Base-by-base conservation (phyloP, 148 eudicot genomes). In the Persicaria tinctoria region DNA sequence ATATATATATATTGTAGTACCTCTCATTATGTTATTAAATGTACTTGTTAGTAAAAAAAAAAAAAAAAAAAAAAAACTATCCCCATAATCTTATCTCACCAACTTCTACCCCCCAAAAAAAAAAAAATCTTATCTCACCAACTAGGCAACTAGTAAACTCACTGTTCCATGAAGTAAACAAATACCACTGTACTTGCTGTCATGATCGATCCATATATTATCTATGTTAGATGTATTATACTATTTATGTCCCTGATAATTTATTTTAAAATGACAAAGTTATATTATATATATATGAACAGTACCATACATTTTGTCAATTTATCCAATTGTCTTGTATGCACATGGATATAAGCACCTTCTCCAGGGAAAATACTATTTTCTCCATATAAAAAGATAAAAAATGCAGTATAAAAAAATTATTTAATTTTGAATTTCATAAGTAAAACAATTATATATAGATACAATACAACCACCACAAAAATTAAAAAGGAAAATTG, bases 221-320 rank as follows among this genome's bases (percentile, higher is more conserved):
- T 55, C 60, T 55, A 55, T 4, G n/a, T 55, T 55, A 55, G 60
- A 55, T 55, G 60, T 55, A 55, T 57, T 57, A 57, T 57, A 57
- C 32, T 57, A 57, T 57, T 57, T 32, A 32, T 32, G 41, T 32
- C 3, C 32, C 10, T 57, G 20, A 50, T 50, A 7, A 7, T 50
- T 50, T 9, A 8, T 50, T 50, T 3, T 50, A 12, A 1, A 50
- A 50, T 5, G 10, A 32, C 41, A 32, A 32, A 32, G 0, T 32
- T 50, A 50, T 50, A 50, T 50, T 49, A 49, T 23, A 49, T 50
- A 49, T 50, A 50, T 8, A 38, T 63, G 46, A 44, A 63, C 46
- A n/a, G n/a, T n/a, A 63, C 68, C 45, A 9, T 62, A 4, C 46
- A 62, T 62, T 62, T 62, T 62, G 68, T 63, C 46, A 63, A 27